Evolutionary conservation across 73 alveolate genomes (phyloP).

Genomic region (Tetrahymena malaccensis): DNA sequence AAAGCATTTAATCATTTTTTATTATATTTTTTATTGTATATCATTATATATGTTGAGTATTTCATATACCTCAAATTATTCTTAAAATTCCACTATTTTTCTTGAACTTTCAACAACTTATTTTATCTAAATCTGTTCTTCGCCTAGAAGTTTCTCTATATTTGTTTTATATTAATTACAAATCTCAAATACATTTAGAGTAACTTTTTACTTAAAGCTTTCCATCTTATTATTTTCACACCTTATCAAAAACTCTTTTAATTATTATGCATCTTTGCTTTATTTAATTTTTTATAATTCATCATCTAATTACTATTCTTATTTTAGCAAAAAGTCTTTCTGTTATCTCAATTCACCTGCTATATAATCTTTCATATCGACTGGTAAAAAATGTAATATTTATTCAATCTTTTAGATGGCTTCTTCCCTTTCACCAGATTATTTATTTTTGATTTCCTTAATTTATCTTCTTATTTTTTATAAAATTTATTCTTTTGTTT

Average conservation of each 20-base stretch:
- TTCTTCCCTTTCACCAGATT: background rate
- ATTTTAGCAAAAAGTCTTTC: background rate
- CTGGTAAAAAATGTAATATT: background rate
- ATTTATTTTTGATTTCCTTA: no score
- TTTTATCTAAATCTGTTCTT: background rate
- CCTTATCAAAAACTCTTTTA: background rate
- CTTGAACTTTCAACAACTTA: background rate
- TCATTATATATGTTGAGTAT: background rate
- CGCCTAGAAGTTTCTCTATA: background rate
- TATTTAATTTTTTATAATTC: background rate
- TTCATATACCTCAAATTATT: no score
- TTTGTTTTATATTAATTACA: background rate
- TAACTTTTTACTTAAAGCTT: background rate
- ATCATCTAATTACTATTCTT: background rate
- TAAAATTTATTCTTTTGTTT: background rate
- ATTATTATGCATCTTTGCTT: background rate
- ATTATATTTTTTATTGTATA: no score
- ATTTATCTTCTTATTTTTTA: background rate
- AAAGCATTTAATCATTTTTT: no score
- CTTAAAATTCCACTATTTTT: background rate
- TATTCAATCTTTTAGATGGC: background rate
- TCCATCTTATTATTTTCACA: background rate
- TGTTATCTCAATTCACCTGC: background rate
- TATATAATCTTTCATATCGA: background rate
- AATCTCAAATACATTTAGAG: no score